phyloP scores from a whole-genome alignment of 2,329 filamentous ascomycete species.

The Diaporthe sp. region DNA sequence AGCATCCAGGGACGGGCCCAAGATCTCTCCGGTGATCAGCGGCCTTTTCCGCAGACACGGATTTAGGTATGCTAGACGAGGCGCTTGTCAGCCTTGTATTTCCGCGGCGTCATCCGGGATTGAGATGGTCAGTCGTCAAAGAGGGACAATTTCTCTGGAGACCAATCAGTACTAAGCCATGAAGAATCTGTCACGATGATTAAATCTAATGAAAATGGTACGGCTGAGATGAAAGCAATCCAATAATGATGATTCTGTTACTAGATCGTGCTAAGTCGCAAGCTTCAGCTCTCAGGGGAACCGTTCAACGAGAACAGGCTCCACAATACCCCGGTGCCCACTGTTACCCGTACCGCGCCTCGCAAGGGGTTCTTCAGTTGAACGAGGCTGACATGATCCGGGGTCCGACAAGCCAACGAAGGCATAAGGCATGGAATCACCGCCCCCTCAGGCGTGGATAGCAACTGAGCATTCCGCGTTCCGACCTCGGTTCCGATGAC shows the following conservation, averaged over 20 bases:
- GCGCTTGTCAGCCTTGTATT: neutral
- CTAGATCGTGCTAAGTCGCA: no score
- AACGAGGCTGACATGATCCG: neutral
- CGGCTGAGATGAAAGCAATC: neutral
- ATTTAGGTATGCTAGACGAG: neutral
- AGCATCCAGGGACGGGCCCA: neutral
- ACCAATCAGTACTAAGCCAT: neutral
- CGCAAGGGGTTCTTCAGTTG: neutral
- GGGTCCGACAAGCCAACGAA: neutral
- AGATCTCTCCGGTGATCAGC: neutral
- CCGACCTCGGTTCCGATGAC: neutral
- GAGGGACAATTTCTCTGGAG: no score
- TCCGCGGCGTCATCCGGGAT: neutral
- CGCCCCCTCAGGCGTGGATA: neutral
- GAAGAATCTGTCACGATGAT: no score
- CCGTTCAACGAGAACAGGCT: neutral
- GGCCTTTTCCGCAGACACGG: neutral
- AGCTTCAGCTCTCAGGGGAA: neutral
- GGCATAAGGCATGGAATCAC: neutral
- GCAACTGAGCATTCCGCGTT: neutral
- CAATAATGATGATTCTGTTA: neutral
- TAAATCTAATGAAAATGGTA: neutral
- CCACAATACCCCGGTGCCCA: constrained; percentile 4
- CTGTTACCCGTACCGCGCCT: neutral
- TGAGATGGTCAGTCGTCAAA: no score